Evolutionary conservation across 2,329 filamentous ascomycete species (phyloP).

Genomic region (Sporothrix schenckii): DNA sequence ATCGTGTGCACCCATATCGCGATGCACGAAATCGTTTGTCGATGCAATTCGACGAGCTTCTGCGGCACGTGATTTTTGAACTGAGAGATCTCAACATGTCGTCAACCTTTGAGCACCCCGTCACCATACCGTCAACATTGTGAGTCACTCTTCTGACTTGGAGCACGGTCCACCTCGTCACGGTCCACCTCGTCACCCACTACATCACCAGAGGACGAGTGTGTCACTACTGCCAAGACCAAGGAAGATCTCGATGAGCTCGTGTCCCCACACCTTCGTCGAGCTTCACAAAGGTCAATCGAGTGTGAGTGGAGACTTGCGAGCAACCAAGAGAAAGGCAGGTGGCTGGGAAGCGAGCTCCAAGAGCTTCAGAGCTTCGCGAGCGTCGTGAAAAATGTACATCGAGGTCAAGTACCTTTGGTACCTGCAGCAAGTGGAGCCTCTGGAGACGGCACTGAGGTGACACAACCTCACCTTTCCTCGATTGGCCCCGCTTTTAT

Average conservation of each 20-base stretch:
- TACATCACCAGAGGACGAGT: neutral
- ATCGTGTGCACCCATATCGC: neutral
- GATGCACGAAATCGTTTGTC: neutral
- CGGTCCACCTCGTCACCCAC: neutral
- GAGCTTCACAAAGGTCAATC: neutral
- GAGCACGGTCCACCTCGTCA: neutral
- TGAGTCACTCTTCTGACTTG: neutral
- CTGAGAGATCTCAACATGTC: neutral
- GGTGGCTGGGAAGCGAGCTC: neutral
- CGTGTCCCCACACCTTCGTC: neutral
- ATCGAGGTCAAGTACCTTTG: neutral
- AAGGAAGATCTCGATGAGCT: neutral
- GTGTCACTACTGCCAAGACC: neutral
- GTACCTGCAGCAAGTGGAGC: slow-evolving; percentile 7
- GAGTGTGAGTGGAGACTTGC: neutral
- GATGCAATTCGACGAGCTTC: neutral
- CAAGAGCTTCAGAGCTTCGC: neutral
- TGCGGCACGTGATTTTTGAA: neutral
- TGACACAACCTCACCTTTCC: neutral
- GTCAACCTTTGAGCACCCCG: neutral
- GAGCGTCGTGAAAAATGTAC: neutral
- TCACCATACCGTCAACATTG: neutral
- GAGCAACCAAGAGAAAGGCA: neutral
- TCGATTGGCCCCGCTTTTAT: slow-evolving; percentile 3
- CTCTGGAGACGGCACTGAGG: neutral